Evolutionary conservation across 441 rosid genomes (phyloP).

Genomic region (Eutrema salsugineum): DNA sequence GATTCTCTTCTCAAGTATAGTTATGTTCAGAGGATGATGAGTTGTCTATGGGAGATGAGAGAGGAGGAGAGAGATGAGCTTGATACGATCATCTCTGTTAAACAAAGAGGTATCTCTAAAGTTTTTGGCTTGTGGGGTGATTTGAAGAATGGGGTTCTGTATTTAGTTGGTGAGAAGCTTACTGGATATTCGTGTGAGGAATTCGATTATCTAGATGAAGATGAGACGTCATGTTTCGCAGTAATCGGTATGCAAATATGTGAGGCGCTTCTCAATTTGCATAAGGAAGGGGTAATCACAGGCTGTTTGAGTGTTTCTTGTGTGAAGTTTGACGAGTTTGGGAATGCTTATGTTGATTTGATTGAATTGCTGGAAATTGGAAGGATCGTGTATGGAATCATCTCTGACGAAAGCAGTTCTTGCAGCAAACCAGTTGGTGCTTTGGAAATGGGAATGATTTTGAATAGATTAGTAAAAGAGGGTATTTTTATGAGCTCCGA

Average conservation of each 20-base stretch:
- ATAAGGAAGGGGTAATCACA: conserved; percentile 46
- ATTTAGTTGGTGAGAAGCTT: conserved; percentile 57
- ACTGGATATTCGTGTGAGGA: conserved; percentile 19
- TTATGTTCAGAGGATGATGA: conserved; percentile 51
- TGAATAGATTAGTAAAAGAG: conserved; percentile 33
- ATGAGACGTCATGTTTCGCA: conserved; percentile 46
- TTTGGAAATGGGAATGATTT: conserved; percentile 32
- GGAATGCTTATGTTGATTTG: conserved; percentile 55
- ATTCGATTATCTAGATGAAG: conserved; percentile 32
- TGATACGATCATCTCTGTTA: conserved; percentile 35
- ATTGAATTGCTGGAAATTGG: conserved; percentile 44
- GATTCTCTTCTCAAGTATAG: conserved; percentile 45
- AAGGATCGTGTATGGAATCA: conserved; percentile 30
- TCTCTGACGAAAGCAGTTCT: conserved; percentile 27
- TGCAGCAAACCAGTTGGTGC: conserved; percentile 30
- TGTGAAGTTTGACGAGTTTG: conserved; percentile 60
- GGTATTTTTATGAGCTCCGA: conserved; percentile 65
- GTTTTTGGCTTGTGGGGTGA: conserved; percentile 82
- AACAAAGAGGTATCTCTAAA: conserved; percentile 37
- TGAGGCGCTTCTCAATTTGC: conserved; percentile 59
- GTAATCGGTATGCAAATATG: conserved; percentile 67
- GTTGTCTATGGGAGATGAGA: conserved; percentile 48
- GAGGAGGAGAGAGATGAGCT: conserved; percentile 48
- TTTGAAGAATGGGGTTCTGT: conserved; percentile 49
- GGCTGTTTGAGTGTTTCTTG: conserved; percentile 65